These are phyloP conservation scores for Chalaropsis thielavioides DNA, from an alignment of 2,329 filamentous ascomycete species.

Conservation along the genomic window DNA sequence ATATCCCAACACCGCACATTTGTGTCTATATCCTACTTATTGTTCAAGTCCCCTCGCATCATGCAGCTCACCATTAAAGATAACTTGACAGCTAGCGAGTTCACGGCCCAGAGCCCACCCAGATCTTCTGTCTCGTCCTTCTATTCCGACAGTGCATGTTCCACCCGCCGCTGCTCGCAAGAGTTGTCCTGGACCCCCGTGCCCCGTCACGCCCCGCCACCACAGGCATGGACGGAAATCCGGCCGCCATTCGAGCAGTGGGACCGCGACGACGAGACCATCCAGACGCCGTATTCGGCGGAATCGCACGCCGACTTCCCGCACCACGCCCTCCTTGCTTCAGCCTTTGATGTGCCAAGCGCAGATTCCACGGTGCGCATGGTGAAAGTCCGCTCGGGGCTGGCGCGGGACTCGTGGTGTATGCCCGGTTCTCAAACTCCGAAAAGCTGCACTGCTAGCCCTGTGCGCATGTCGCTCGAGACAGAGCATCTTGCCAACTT, in stretches of 20 bases:
- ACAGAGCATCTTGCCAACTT: background rate
- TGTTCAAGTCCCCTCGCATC: background rate
- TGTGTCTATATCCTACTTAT: background rate
- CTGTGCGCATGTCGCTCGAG: background rate
- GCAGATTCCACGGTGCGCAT: background rate
- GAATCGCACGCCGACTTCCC: background rate
- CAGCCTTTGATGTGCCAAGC: background rate
- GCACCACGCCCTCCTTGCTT: background rate
- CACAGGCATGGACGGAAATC: background rate
- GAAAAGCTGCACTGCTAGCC: background rate
- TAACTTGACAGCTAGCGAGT: background rate
- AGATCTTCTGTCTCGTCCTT: background rate
- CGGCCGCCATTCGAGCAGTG: conserved; percentile 6
- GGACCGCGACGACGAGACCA: background rate
- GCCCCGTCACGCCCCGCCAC: background rate
- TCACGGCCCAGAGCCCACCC: background rate
- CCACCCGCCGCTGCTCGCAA: background rate
- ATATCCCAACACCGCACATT: background rate
- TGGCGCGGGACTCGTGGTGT: background rate
- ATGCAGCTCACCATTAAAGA: background rate
- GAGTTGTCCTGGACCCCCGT: background rate
- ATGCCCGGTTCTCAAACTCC: background rate
- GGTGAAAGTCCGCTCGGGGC: background rate
- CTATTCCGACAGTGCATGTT: background rate
- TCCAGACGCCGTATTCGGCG: background rate